Evolutionary conservation across 441 rosid species (phyloP).

Genomic region (Gossypium gossypioides): DNA sequence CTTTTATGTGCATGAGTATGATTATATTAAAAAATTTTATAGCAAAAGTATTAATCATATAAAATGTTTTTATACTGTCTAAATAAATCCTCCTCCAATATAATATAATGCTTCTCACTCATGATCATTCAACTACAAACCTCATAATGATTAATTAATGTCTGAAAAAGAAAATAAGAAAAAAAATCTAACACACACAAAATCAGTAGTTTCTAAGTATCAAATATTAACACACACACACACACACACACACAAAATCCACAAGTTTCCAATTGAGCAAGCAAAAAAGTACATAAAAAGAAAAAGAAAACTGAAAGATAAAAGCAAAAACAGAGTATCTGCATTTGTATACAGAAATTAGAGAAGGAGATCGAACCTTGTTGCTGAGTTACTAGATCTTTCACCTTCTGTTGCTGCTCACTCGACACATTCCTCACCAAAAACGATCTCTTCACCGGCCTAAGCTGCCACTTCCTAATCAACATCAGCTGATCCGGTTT

Average conservation of each 20-base stretch:
- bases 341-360: background rate
- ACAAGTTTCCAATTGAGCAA: background rate
- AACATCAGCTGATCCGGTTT: slow-evolving; percentile 31
- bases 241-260: background rate
- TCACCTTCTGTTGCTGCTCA: slow-evolving; percentile 31
- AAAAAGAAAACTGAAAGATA: background rate
- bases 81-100: too few relatives aligned
- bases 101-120: background rate
- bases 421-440: slow-evolving; percentile 38
- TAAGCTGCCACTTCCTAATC: slow-evolving; percentile 24
- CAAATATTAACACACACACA: background rate
- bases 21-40: background rate
- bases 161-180: background rate
- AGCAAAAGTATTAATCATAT: background rate
- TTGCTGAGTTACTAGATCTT: slow-evolving; percentile 27
- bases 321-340: slow-evolving; percentile 4
- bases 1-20: background rate
- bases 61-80: background rate
- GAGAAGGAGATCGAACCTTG: slow-evolving; percentile 24
- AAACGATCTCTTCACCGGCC: slow-evolving; percentile 18
- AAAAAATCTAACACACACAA: background rate
- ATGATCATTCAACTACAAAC: background rate
- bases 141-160: background rate
- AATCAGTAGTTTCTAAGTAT: background rate
- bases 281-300: background rate